Evolutionary conservation across 768 basidiomycete genomes (phyloP), one percentile per base, ranked within the genome.

Genomic region (Holtermanniella nyarrowii): DNA sequence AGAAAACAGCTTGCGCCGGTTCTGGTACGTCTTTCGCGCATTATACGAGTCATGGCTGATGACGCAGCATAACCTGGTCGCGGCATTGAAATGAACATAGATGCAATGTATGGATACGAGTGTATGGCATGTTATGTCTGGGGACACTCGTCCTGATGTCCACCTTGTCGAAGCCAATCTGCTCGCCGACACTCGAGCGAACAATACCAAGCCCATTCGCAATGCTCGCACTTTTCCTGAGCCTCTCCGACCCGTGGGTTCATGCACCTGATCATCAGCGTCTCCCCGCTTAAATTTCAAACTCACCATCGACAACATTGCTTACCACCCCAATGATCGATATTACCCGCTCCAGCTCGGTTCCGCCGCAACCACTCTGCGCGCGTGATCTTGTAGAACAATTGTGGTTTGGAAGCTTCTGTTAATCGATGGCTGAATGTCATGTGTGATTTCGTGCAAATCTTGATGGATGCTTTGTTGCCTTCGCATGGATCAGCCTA

Each of bases 1-100:
- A 58, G 74, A 53, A 75, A 75, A 49, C 68, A 70, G 57, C 69
- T 74, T 4, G 68, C 66, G 26, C 74, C 74, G 2, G 55, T 71
- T 5, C 20, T 75, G 53, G 69, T 70, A 52, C 60, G 69, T 64
- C 10, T 2, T 22, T 5, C 14, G 53, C 22, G 20, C 27, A 42
- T 48, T 13, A 37, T 23, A 22, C 5, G 31, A 21, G 26, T 31
- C 24, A 43, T 53, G 42, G 52, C 21, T 4, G 20, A 42, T 43
- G 23, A 40, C 26, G 23, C 41, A 65, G 63, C 49, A 59, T 11
- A 62, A 66, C 37, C 37, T 66, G 12, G 53, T 63, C 23, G 58
- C 59, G n/a, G 48, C 61, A 18, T 40, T 66, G 16, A 26, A 55
- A 22, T 44, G 42, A 18, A 44, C 42, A 20, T 44, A 18, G 20